These are phyloP conservation scores for Cystobasidium pallidum DNA, from an alignment of 1,284 basidiomycete species.

Conservation along the genomic window DNA sequence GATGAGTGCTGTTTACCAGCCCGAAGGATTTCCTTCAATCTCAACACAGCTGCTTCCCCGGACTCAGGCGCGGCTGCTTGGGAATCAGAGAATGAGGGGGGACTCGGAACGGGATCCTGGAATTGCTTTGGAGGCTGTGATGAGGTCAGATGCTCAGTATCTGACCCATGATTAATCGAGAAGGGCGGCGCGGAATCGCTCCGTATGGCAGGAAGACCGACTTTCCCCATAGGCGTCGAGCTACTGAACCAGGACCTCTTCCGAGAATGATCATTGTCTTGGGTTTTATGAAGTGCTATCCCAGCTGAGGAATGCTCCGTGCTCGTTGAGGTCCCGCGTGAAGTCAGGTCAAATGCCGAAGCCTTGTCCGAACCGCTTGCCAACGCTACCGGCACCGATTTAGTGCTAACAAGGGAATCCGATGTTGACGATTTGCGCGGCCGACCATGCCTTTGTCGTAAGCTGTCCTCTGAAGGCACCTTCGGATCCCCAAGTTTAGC, in stretches of 20 bases:
- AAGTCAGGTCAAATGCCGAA: background rate
- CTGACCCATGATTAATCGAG: background rate
- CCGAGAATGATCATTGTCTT: conserved; percentile 32
- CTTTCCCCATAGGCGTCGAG: conserved; percentile 6
- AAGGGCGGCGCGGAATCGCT: conserved; percentile 10
- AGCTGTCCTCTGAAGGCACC: background rate
- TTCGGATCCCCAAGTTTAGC: conserved; percentile 36
- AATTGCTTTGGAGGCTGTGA: background rate
- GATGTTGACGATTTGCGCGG: conserved; percentile 28
- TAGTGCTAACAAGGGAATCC: conserved; percentile 18
- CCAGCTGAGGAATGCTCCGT: background rate
- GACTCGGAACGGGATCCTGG: background rate
- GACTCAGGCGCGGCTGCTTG: background rate
- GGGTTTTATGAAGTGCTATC: background rate
- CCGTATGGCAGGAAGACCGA: background rate
- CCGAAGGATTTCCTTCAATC: background rate
- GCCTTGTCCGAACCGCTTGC: background rate
- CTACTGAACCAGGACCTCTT: conserved; percentile 44
- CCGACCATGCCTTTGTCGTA: conserved; percentile 12
- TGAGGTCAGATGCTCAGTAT: background rate
- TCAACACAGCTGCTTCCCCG: background rate
- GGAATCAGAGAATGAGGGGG: background rate
- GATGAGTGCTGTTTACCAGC: conserved; percentile 1
- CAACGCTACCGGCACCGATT: background rate
- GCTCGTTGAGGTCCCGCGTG: background rate